A percentile compares a stretch with the other conserved stretches of the same genome.
Evolutionary conservation across 176 grass and related monocot species (phyloP).

Genomic region (Lolium multiflorum): DNA sequence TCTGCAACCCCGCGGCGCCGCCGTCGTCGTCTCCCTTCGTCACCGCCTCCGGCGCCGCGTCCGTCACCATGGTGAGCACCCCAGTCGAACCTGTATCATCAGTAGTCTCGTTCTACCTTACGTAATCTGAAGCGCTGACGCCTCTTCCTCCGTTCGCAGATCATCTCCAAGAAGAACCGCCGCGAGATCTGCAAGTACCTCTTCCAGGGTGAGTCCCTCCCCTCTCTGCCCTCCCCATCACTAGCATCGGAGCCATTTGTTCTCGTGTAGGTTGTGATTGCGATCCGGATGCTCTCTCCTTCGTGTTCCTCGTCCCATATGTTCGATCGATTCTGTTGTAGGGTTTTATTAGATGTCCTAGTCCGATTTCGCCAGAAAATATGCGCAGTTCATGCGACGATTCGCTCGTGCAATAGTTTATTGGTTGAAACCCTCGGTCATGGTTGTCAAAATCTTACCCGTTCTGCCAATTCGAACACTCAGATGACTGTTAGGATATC

Average conservation of each 20-base stretch:
- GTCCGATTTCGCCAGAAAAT: neutral
- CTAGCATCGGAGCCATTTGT: neutral
- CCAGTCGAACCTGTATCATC: neutral
- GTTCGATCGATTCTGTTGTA: neutral
- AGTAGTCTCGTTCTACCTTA: neutral
- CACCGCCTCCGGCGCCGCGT: neutral
- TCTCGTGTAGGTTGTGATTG: no score
- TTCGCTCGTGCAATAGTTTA: neutral
- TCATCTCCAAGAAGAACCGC: conserved; percentile 82
- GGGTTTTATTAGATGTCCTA: neutral
- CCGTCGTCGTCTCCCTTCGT: neutral
- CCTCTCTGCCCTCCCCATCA: neutral
- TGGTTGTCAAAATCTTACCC: neutral
- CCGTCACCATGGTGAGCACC: conserved; percentile 49
- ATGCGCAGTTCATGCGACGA: neutral
- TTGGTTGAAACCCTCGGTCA: neutral
- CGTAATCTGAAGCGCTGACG: conserved; percentile 4
- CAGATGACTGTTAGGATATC: neutral
- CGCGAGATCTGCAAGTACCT: conserved; percentile 84
- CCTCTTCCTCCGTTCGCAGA: conserved; percentile 36
- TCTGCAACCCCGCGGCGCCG: conserved; percentile 3
- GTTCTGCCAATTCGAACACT: neutral
- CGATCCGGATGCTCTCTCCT: neutral
- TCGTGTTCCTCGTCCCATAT: neutral
- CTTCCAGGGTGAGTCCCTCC: conserved; percentile 57